Evolutionary conservation across 2,329 filamentous ascomycete genomes (phyloP).

Genomic region (Cordyceps cateniannulata): DNA sequence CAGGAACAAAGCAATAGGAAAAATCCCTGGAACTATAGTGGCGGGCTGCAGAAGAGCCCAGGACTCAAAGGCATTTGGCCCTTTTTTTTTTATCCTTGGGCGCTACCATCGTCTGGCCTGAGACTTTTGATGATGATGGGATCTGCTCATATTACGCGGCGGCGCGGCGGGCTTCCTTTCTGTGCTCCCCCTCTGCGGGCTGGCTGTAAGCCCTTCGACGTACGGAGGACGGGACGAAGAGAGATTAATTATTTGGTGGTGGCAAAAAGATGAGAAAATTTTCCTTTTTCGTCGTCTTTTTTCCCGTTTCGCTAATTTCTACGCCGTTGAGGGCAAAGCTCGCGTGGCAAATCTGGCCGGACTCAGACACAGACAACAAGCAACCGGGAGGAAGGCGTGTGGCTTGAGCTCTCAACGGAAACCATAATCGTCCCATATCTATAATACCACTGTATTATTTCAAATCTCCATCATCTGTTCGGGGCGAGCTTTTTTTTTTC

Average conservation of each 20-base stretch:
- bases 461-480: background rate
- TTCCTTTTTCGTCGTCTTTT: no score
- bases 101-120: background rate
- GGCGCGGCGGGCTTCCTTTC: no score
- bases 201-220: no score
- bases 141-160: background rate
- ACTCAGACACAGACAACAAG: no score
- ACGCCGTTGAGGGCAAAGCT: no score
- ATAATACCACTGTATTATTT: background rate
- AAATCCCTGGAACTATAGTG: background rate
- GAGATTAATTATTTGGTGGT: no score
- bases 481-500: no score
- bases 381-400: background rate
- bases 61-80: background rate
- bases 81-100: no score
- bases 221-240: no score
- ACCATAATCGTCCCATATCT: background rate
- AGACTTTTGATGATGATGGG: background rate
- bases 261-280: background rate
- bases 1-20: background rate
- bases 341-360: no score
- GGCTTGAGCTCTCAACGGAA: background rate
- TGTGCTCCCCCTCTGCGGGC: no score
- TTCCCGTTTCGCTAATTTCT: no score
- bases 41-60: background rate